Percentiles rank a stretch among this genome's conserved stretches.
Conservation (phyloP, 1,284 basidiomycete genomes). For the Marasmius sp. region DNA sequence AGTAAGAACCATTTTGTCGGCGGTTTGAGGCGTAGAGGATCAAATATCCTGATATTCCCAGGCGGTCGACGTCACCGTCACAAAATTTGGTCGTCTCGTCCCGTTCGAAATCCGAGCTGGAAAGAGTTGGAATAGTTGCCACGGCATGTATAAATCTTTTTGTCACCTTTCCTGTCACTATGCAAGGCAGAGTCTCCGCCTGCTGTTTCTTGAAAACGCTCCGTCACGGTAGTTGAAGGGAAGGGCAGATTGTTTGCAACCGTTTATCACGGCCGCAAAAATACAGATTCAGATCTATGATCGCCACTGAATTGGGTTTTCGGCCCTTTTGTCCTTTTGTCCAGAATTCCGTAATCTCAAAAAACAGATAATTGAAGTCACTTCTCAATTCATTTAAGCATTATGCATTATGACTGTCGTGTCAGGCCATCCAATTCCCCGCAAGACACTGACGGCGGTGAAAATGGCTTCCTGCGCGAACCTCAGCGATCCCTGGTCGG, state of each 20-base stretch:
- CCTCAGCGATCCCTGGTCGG: background rate
- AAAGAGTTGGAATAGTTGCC: no score
- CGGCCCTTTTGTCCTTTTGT: background rate
- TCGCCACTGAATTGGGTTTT: background rate
- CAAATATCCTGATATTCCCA: background rate
- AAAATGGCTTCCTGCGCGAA: no score
- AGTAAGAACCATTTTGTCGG: conserved; percentile 26
- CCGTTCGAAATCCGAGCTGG: no score
- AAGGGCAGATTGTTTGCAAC: background rate
- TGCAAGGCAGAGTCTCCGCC: no score
- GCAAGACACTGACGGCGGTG: no score
- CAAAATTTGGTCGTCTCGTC: no score
- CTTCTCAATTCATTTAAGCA: background rate
- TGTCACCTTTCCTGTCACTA: no score
- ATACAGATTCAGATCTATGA: background rate
- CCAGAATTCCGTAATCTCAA: background rate
- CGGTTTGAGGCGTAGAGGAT: background rate
- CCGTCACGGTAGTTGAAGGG: background rate
- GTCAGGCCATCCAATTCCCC: no score
- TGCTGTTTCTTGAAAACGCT: background rate
- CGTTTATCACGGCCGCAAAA: background rate
- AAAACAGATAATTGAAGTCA: no score
- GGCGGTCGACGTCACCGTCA: background rate
- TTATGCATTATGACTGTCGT: background rate
- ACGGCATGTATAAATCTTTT: no score